Evolutionary conservation across 768 basidiomycete species (phyloP).

Genomic region (Boletus sensibilis): DNA sequence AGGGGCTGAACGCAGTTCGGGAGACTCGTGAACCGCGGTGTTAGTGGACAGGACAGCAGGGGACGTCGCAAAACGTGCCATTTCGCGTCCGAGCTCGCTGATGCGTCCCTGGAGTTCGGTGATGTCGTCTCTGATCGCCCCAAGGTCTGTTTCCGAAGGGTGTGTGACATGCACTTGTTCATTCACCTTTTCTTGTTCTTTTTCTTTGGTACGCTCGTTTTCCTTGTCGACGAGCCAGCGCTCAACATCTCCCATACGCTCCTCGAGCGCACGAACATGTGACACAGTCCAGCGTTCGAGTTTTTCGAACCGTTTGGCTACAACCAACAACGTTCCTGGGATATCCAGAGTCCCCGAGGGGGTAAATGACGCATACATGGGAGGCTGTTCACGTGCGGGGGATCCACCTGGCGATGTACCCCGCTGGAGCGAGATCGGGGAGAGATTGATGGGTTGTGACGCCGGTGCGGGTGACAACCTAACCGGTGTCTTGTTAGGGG

Average conservation of each 20-base stretch:
- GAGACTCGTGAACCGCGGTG: conserved; percentile 43
- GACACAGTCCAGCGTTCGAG: conserved; percentile 88
- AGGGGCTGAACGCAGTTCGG: conserved; percentile 45
- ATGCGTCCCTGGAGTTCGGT: conserved; percentile 74
- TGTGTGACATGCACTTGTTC: conserved; percentile 8
- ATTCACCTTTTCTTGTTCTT: conserved; percentile 34
- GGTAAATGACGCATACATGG: conserved; percentile 76
- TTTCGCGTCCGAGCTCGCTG: conserved; percentile 72
- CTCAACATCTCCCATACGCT: conserved; percentile 90
- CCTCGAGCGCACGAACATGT: conserved; percentile 86
- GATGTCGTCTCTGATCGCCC: conserved; percentile 63
- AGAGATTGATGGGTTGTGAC: conserved; percentile 49
- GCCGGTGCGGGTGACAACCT: conserved; percentile 38
- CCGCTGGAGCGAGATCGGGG: conserved; percentile 63
- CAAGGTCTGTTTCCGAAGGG: conserved; percentile 40
- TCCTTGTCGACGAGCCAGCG: conserved; percentile 86
- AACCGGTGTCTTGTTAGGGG: conserved; percentile 40
- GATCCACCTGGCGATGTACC: conserved; percentile 39
- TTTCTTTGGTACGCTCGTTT: conserved; percentile 47
- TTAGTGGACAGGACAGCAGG: conserved; percentile 45
- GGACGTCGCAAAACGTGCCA: conserved; percentile 68
- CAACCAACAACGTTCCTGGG: conserved; percentile 66
- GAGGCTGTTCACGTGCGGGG: conserved; percentile 51
- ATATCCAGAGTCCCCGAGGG: conserved; percentile 70
- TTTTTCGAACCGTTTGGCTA: conserved; percentile 81